These are phyloP conservation scores for Tetrastigma voinierianum DNA, from an alignment of 164 flowering plant species.

Conservation along the genomic window DNA sequence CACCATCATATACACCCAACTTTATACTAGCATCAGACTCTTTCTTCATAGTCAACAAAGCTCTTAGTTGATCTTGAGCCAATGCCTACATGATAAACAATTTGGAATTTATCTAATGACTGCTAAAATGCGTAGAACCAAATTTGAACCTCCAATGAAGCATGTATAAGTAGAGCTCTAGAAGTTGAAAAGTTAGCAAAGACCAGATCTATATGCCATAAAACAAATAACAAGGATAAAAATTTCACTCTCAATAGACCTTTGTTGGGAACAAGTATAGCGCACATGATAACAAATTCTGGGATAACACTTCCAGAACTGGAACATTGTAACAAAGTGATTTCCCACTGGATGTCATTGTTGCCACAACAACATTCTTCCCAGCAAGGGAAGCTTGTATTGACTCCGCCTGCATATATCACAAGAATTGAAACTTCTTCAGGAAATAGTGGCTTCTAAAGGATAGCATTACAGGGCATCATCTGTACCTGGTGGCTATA, in stretches of 20 bases:
- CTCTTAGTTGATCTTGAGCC: constrained; percentile 92
- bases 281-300: constrained; percentile 62
- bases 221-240: not conserved
- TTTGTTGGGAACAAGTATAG: constrained; percentile 94
- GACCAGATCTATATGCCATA: not conserved
- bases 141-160: constrained; percentile 6
- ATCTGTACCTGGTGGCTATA: constrained; percentile 83
- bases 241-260: constrained; percentile 34
- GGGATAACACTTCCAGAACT: constrained; percentile 72
- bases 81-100: constrained; percentile 58
- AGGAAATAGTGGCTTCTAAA: not conserved
- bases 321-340: constrained; percentile 96
- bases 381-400: constrained; percentile 71
- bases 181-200: not conserved
- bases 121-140: not conserved
- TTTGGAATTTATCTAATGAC: not conserved
- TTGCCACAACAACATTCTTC: constrained; percentile 82
- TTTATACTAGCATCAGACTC: constrained; percentile 43
- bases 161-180: not conserved
- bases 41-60: constrained; percentile 48
- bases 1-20: constrained; percentile 93
- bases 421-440: not conserved
- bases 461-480: constrained; percentile 3
- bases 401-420: constrained; percentile 66
- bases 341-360: constrained; percentile 97